Evolutionary conservation across 495 filamentous ascomycete genomes (phyloP).

Genomic region (Penicillium steckii): DNA sequence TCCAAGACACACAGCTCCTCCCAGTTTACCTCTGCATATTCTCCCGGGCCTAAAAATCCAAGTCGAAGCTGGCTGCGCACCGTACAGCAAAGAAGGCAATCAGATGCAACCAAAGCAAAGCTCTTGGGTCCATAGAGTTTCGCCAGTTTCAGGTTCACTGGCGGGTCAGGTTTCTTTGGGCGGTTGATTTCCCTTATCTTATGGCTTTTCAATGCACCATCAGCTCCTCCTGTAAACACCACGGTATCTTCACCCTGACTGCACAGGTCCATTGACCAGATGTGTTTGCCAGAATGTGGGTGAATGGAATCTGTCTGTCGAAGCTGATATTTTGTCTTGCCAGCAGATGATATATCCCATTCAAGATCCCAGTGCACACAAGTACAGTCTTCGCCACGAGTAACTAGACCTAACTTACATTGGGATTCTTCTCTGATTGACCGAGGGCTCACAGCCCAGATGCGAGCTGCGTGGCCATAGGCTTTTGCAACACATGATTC

Average conservation of each 20-base stretch:
- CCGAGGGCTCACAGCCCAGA: constrained; percentile 80
- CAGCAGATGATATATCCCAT: constrained; percentile 21
- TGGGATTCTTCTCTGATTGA: constrained; percentile 18
- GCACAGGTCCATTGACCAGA: constrained; percentile 73
- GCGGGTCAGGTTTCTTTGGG: not conserved
- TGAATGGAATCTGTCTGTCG: constrained; percentile 49
- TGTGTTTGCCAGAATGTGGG: constrained; percentile 81
- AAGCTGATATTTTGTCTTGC: constrained; percentile 38
- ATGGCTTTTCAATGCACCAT: constrained; percentile 58
- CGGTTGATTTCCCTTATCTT: constrained; percentile 9
- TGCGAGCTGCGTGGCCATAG: constrained; percentile 85
- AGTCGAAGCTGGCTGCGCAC: constrained; percentile 61
- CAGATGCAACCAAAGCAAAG: constrained; percentile 63
- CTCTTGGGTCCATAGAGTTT: constrained; percentile 53
- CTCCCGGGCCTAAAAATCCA: constrained; percentile 28
- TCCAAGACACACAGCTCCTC: constrained; percentile 31
- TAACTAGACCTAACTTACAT: constrained; percentile 51
- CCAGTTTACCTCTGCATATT: constrained; percentile 21
- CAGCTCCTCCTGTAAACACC: constrained; percentile 82
- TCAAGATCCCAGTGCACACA: constrained; percentile 66
- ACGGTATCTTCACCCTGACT: constrained; percentile 25
- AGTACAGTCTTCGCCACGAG: constrained; percentile 78
- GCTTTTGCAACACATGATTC: constrained; percentile 56
- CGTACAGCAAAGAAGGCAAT: constrained; percentile 55
- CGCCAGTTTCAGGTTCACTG: constrained; percentile 17